Conservation (phyloP, 805 yeast species). For the Cyberlindnera maclurae region DNA sequence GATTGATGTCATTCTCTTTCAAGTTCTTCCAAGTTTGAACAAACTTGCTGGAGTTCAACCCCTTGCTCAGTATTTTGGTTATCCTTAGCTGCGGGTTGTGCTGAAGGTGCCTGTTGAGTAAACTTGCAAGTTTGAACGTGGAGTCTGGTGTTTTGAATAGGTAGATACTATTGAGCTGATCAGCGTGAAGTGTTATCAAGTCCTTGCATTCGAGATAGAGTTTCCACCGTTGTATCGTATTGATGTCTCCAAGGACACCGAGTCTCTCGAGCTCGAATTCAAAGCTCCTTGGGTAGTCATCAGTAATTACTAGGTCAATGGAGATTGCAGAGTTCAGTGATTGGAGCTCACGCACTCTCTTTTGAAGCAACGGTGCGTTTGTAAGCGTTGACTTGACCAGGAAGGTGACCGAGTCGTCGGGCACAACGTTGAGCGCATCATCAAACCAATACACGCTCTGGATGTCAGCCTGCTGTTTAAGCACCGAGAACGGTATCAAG, state of each 20-base stretch:
- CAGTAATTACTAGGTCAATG: slow-evolving; percentile 26
- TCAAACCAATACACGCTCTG: slow-evolving; percentile 41
- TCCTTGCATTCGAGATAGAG: slow-evolving; percentile 7
- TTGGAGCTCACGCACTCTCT: slow-evolving; percentile 14
- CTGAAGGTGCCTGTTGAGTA: slow-evolving; percentile 31
- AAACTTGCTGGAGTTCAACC: slow-evolving; percentile 45
- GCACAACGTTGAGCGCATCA: slow-evolving; percentile 7
- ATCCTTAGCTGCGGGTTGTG: slow-evolving; percentile 40
- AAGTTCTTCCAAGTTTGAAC: slow-evolving; percentile 33
- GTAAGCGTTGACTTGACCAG: slow-evolving; percentile 18
- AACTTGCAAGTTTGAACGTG: slow-evolving; percentile 26
- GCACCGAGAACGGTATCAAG: slow-evolving; percentile 46
- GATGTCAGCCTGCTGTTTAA: slow-evolving; percentile 45
- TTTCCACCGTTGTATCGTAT: slow-evolving; percentile 13
- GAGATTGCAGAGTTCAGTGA: slow-evolving; percentile 4
- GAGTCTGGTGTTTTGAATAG: slow-evolving; percentile 27
- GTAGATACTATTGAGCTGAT: slow-evolving; percentile 30
- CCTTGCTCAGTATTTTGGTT: slow-evolving; percentile 49
- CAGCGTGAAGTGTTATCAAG: slow-evolving; percentile 10
- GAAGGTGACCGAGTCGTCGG: slow-evolving; percentile 14
- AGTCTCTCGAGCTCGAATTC: slow-evolving; percentile 25
- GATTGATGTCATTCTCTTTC: slow-evolving; percentile 23
- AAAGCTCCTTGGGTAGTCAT: slow-evolving; percentile 30
- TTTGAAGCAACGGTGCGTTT: slow-evolving; percentile 12
- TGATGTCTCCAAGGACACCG: slow-evolving; percentile 16